Evolutionary conservation across 148 eudicot genomes (phyloP), one percentile per base, ranked within the genome.

Genomic region (Vaccinium macrocarpon): DNA sequence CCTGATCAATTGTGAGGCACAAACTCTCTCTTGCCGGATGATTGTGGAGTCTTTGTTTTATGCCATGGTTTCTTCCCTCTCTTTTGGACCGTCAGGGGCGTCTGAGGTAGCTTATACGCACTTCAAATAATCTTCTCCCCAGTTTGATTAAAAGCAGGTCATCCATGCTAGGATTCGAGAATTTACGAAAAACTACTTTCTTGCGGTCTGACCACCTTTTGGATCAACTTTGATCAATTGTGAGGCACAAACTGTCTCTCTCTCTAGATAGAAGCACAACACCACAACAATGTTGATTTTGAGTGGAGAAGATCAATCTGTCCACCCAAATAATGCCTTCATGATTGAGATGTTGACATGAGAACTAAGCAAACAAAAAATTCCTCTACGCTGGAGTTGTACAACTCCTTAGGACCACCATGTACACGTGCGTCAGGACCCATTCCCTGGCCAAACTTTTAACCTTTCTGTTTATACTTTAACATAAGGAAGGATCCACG

Each of bases 301-400:
- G 80, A 70, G 86, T 88, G 81, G 74, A 80, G 86, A 85, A 78
- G 87, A 87, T 82, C 85, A 84, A 62, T 48, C 53, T 84, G 88
- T 64, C 86, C 86, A 84, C 68, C 78, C 82, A 73, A 88, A 90
- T 89, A 87, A 91, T 92, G 84, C 84, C 84, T 88, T 87, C 85
- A 91, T 92, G 91, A 92, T 93, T 86, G 88, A 85, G 93, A 92
- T 88, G 88, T 84, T 86, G 88, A 88, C 92, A 88, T 87, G 72
- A 42, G 6, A 82, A 86, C 87, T 55, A 74, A 72, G 68, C 86
- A 87, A 88, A 88, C 92, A 86, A 90, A 35, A 35, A 89, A 82
- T 85, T 84, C 86, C 81, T 84, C 84, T 53, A 84, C 75, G 86
- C 81, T 52, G 79, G 68, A 74, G 21, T 3, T 80, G 82, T 76